These are phyloP conservation scores for Euryodendron excelsum DNA, from an alignment of 148 eudicot species.

Conservation along the genomic window DNA sequence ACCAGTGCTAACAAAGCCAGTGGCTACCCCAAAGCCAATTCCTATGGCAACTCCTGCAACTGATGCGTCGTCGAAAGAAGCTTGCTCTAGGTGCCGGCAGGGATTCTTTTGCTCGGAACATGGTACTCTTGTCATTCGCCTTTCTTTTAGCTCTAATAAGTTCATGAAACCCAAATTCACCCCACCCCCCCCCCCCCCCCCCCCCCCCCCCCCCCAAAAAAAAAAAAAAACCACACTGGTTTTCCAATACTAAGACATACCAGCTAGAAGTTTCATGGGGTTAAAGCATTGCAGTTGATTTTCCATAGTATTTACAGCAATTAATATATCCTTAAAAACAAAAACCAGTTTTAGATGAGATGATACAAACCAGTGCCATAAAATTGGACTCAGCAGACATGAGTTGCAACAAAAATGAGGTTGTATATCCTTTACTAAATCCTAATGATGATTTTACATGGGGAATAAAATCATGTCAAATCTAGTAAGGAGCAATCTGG, in stretches of 20 bases:
- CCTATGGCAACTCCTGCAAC: conserved; percentile 35
- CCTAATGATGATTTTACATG: not conserved
- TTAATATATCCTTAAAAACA: not conserved
- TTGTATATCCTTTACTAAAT: not conserved
- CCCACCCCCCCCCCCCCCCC: not conserved
- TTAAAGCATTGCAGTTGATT: not conserved
- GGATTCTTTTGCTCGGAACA: conserved; percentile 96
- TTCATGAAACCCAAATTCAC: not conserved
- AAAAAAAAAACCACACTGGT: too few species aligned
- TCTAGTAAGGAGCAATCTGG: not conserved
- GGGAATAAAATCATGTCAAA: not conserved
- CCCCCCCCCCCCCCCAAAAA: too few species aligned
- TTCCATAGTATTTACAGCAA: not conserved
- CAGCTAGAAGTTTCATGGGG: not conserved
- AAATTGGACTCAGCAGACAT: not conserved
- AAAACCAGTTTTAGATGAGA: not conserved
- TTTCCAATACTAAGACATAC: not conserved
- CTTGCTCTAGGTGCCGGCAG: conserved; percentile 86
- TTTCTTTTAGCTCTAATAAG: not conserved
- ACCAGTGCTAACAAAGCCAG: conserved; percentile 57
- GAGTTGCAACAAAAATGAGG: not conserved
- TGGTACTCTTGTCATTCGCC: conserved; percentile 40
- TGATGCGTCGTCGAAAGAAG: conserved; percentile 47
- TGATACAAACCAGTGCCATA: not conserved
- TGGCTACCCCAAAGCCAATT: conserved; percentile 31